Evolutionary conservation across 2,329 filamentous ascomycete genomes (phyloP), one percentile per base, ranked within the genome.

Genomic region (Leptographium flavum): DNA sequence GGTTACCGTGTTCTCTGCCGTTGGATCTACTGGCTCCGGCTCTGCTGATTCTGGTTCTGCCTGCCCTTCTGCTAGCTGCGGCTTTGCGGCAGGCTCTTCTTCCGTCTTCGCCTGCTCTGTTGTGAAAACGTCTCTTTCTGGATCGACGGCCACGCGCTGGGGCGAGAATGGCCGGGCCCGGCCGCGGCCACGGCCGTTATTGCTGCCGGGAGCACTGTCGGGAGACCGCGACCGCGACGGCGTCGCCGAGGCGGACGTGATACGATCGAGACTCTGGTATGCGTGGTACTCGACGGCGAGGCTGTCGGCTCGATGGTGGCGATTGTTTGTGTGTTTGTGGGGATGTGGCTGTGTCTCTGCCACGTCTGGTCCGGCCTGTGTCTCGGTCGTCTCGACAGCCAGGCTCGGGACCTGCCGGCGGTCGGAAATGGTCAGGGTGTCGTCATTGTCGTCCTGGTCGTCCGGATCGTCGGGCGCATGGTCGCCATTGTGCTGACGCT

Each of bases 121-220:
- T 5, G 37, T 37, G 9, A 50, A 49, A 8, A 61, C 44, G 44
- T 61, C 49, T 13, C 58, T 55, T n/a, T 59, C 56, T 10, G 59
- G 56, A 46, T 58, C 59, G 11, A 63, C 52, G 10, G 52, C 48
- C 28, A 62, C 47, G 8, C 59, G 75, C 54, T 74, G 72, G 3
- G 77, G 77, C 15, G 73, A 77, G 53, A 81, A 81, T 0, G 76
- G 76, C 28, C 76, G 58, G 17, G 71, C 68, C 15, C 69, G 47
- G 2, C 51, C 51, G 4, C 54, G 71, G 15, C 75, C 62, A 14
- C 71, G 45, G 10, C 39, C 22, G 21, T 21, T 28, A 21, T 4
- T 21, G 36, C 27, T 7, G n/a, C 7, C 5, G 64, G 57, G 73
- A 21, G 6, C 23, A 30, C 27, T 7, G n/a, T 10, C 5, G 64